Percentiles rank a stretch among this genome's conserved stretches.
These are phyloP conservation scores for Neurospora sp. DNA, from an alignment of 495 filamentous ascomycete genomes.

Conservation along the genomic window DNA sequence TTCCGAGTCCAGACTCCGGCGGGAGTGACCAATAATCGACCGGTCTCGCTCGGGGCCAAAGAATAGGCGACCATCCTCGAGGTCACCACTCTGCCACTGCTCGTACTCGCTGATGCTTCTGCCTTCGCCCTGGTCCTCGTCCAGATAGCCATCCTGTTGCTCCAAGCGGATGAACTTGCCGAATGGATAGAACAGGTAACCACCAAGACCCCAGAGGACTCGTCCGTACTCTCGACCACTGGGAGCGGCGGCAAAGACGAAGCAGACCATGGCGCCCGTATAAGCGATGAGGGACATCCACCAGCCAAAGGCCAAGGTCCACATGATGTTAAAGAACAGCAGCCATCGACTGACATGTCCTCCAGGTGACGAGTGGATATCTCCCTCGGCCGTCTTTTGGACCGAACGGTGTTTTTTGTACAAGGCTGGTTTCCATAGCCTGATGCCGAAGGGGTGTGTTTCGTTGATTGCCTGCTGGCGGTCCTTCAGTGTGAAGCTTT, in stretches of 20 bases:
- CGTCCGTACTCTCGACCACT: slow-evolving; percentile 79
- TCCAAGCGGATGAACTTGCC: slow-evolving; percentile 89
- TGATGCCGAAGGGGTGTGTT: slow-evolving; percentile 96
- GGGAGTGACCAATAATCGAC: slow-evolving; percentile 79
- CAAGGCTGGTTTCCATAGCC: slow-evolving; percentile 95
- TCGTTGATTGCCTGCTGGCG: slow-evolving; percentile 97
- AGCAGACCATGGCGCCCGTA: slow-evolving; percentile 63
- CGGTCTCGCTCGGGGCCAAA: slow-evolving; percentile 76
- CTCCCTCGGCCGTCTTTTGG: slow-evolving; percentile 88
- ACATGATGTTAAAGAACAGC: slow-evolving; percentile 76
- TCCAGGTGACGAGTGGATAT: slow-evolving; percentile 93
- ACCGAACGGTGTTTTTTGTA: slow-evolving; percentile 98
- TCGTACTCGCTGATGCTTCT: slow-evolving; percentile 98
- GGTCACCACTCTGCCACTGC: slow-evolving; percentile 95
- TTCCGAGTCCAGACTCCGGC: slow-evolving; percentile 76
- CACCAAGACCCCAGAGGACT: slow-evolving; percentile 72
- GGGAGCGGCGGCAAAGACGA: slow-evolving; percentile 66
- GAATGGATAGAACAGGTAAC: slow-evolving; percentile 91
- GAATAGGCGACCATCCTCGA: slow-evolving; percentile 91
- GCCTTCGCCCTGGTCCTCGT: slow-evolving; percentile 98
- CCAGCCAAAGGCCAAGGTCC: slow-evolving; percentile 93
- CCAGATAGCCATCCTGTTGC: slow-evolving; percentile 85
- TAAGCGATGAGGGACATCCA: slow-evolving; percentile 79
- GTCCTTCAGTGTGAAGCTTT: slow-evolving; percentile 81
- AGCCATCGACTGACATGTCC: slow-evolving; percentile 76